These are phyloP conservation scores for Coprinellus micaceus DNA, from an alignment of 768 basidiomycete genomes.

Conservation along the genomic window DNA sequence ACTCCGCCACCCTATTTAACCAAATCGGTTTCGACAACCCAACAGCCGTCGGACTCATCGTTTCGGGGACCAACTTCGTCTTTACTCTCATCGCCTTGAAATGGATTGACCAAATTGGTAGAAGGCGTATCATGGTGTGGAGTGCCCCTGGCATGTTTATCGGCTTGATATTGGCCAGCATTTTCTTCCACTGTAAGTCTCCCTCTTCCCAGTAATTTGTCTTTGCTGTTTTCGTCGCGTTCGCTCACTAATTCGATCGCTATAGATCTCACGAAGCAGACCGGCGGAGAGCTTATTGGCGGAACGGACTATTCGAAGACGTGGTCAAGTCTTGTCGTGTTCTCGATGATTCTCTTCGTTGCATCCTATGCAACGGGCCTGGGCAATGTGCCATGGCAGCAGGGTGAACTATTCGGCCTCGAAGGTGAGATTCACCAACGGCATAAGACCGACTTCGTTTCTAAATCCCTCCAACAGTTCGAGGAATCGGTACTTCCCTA, in stretches of 20 bases:
- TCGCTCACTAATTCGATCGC: too few relatives aligned
- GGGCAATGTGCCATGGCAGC: conserved; percentile 85
- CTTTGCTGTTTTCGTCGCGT: neutral
- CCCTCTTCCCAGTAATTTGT: neutral
- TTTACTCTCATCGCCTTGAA: conserved; percentile 75
- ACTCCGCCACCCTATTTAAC: conserved; percentile 76
- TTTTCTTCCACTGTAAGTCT: conserved; percentile 63
- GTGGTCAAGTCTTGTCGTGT: conserved; percentile 68
- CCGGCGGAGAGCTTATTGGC: conserved; percentile 56
- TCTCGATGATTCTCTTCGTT: conserved; percentile 82
- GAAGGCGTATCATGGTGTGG: conserved; percentile 65
- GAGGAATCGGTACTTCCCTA: conserved; percentile 74
- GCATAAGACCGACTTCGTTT: neutral
- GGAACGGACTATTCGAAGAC: conserved; percentile 53
- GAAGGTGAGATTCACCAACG: conserved; percentile 43
- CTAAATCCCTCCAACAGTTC: conserved; percentile 35
- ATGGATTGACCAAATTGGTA: conserved; percentile 68
- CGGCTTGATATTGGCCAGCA: conserved; percentile 57
- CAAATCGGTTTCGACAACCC: conserved; percentile 80
- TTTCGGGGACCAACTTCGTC: conserved; percentile 75
- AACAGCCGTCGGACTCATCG: conserved; percentile 74
- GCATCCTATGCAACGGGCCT: conserved; percentile 77
- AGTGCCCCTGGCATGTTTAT: conserved; percentile 73
- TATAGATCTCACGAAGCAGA: conserved; percentile 56
- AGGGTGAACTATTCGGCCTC: conserved; percentile 77